These are phyloP conservation scores for Macadamia tetraphylla DNA, from an alignment of 164 flowering plant species.

Conservation along the genomic window DNA sequence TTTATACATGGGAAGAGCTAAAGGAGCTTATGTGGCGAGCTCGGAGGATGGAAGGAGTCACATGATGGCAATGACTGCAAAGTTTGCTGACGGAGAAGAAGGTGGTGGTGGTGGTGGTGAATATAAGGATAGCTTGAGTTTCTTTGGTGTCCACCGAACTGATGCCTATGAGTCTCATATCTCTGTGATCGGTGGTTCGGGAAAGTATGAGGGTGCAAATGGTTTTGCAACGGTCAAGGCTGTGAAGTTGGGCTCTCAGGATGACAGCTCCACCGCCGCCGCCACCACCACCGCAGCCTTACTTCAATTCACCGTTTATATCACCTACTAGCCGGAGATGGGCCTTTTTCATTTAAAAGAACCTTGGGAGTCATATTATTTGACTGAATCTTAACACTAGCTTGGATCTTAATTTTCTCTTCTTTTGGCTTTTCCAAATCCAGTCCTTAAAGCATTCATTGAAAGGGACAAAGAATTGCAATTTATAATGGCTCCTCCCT, in stretches of 20 bases:
- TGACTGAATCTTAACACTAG: too few relatives aligned
- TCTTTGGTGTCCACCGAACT: conserved; percentile 42
- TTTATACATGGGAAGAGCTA: conserved; percentile 35
- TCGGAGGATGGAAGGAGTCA: conserved; percentile 40
- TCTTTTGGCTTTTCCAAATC: too few relatives aligned
- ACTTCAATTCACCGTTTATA: conserved; percentile 33
- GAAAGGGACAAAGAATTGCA: too few relatives aligned
- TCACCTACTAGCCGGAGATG: conserved; percentile 12
- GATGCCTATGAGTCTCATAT: conserved; percentile 42
- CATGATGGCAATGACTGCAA: conserved; percentile 45
- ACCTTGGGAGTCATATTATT: too few relatives aligned
- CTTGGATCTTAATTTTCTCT: too few relatives aligned
- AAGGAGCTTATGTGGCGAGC: conserved; percentile 44
- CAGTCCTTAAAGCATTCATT: too few relatives aligned
- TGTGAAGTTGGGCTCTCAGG: neutral
- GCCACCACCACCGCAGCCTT: neutral
- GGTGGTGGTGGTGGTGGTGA: conserved; percentile 1
- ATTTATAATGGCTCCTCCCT: too few relatives aligned
- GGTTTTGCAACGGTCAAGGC: conserved; percentile 37
- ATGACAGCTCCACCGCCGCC: neutral
- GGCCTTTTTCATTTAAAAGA: too few relatives aligned
- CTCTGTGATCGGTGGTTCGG: conserved; percentile 56
- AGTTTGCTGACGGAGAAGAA: conserved; percentile 10
- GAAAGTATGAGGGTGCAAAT: conserved; percentile 40
- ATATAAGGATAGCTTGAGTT: conserved; percentile 35